Base-by-base conservation (phyloP, 768 basidiomycete species). In the Pisolithus orientalis region DNA sequence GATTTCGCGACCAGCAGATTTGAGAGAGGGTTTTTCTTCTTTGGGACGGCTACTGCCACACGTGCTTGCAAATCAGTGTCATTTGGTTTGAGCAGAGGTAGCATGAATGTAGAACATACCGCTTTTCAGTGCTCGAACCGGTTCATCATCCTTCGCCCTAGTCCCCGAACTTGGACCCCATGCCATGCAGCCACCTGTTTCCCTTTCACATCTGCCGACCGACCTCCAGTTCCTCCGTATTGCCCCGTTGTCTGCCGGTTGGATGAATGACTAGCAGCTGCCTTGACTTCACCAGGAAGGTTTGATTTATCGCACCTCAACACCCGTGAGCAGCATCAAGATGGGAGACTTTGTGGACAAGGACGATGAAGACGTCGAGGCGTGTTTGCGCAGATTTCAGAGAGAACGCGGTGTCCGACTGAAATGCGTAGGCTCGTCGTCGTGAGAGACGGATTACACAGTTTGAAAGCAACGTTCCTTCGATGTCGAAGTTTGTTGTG, bases 331-430 rank as follows among this genome's bases (percentile, higher is more conserved):
- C 32, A 70, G 70, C 29, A 82, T 90, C 66, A 80, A 82, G 13
- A 82, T 91, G 78, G 80, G 80, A 56, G 87, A 90, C 40, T 89
- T 91, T 65, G 84, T 82, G 16, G 79, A 80, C 53, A 65, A 91
- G 77, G 24, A 79, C 80, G 42, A 84, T 49, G 89, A 85, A 3
- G 83, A 89, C 59, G 72, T 88, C 25, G 85, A 88, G 61, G 80
- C 79, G 8, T 85, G 85, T 38, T 67, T 88, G 54, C 75, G 82
- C 53, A 87, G 84, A 2, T 66, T 84, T 47, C 84, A 86, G 68
- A 82, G 76, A 60, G 84, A 86, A 54, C 74, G 75, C 86, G 80
- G 68, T 90, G 87, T 51, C 83, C 78, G 58, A 89, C 88, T 89
- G 64, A 24, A 45, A 48, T 32, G 43, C 40, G 39, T 49, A 6